Base-by-base conservation (phyloP, 148 eudicot genomes). In the Beta vulgaris region DNA sequence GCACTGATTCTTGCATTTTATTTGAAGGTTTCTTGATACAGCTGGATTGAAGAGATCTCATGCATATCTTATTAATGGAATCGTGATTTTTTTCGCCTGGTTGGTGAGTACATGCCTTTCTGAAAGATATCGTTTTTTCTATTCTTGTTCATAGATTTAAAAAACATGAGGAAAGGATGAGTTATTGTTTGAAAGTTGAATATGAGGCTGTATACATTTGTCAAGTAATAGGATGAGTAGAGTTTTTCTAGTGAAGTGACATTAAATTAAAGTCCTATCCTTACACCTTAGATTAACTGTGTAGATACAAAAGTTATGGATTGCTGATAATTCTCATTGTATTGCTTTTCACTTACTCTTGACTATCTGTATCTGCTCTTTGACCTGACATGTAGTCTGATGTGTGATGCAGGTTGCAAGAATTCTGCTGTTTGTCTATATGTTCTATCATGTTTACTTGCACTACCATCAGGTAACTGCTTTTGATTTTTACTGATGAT, bases 401-500 rank as follows among this genome's bases (percentile, higher is more conserved):
- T 77, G 61, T 76, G 32, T 43, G 60, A 67, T 88, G 91, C 98
- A 96, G 99, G 93, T 92, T 73, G 99, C 99, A 26, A 87, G 99
- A 80, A 91, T 96, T 84, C 85, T 96, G 85, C 85, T 96, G 88
- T 96, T 96, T 80, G 90, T 80, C 43, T 96, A 92, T 92, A 87
- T 96, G 99, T 96, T 91, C 80, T 89, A 88, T 84, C 99, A 96
- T 75, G 89, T 96, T 49, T 89, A 91, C 80, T 79, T 85, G 76
- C 99, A 96, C 86, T 88, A 89, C 82, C 76, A 87, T 46, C 97
- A 92, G 99, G 99, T 95, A 88, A 84, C 68, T 62, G 35, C 69
- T 42, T 32, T 16, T 15, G 62, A 39, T 48, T 31, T 64, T 12
- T 39, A 34, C 55, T 72, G 1, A 10, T 11, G 25, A 49, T 51